Percentiles rank a stretch among this genome's conserved stretches.
These are phyloP conservation scores for Talaromyces trachyspermus DNA, from an alignment of 495 filamentous ascomycete genomes.

Conservation along the genomic window DNA sequence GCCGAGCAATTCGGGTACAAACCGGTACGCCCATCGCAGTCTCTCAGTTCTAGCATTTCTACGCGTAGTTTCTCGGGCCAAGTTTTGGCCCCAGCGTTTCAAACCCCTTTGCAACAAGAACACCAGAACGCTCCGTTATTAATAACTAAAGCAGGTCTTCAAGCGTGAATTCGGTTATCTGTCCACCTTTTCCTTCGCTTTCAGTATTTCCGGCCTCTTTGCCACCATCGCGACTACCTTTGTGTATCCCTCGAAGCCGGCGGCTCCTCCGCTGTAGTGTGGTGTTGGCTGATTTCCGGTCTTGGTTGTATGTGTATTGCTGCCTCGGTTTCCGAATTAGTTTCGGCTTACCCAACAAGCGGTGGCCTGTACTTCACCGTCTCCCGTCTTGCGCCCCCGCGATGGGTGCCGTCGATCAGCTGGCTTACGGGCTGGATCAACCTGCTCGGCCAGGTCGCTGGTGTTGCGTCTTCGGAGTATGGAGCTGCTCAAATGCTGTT, in stretches of 20 bases:
- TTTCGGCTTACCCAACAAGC: constrained; percentile 46
- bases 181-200: constrained; percentile 56
- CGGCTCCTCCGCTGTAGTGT: constrained; percentile 51
- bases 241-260: constrained; percentile 54
- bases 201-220: constrained; percentile 55
- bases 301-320: constrained; percentile 57
- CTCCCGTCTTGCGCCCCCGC: constrained; percentile 29
- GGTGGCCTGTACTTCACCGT: constrained; percentile 46
- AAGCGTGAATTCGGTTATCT: constrained; percentile 57
- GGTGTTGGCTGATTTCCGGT: constrained; percentile 61
- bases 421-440: constrained; percentile 59
- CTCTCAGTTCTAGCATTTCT: not conserved
- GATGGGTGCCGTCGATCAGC: constrained; percentile 33
- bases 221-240: constrained; percentile 55
- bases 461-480: constrained; percentile 60
- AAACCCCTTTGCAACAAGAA: constrained; percentile 3
- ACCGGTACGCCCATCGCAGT: constrained; percentile 12
- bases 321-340: constrained; percentile 46
- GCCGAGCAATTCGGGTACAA: constrained; percentile 24
- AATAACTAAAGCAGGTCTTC: constrained; percentile 37
- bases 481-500: constrained; percentile 61
- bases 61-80: too few species aligned
- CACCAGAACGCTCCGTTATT: constrained; percentile 3
- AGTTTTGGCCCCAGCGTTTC: too few species aligned
- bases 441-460: constrained; percentile 57